These are phyloP conservation scores for Trametopsis cervina DNA, from an alignment of 768 basidiomycete species.

Conservation along the genomic window DNA sequence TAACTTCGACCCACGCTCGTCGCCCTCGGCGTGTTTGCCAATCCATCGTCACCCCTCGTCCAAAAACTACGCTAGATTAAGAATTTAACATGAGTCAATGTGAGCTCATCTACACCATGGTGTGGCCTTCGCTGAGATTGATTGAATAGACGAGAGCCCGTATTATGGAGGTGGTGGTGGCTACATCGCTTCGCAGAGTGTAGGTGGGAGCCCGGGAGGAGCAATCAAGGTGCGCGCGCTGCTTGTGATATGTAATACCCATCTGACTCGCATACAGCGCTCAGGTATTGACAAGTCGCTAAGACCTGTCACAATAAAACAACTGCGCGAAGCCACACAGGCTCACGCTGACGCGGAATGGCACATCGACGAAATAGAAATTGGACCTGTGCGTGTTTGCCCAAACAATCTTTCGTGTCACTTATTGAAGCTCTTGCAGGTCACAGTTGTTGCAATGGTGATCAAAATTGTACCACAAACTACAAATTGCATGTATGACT, in stretches of 20 bases:
- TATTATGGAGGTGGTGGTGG: constrained; percentile 30
- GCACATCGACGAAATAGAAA: constrained; percentile 70
- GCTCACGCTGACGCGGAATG: constrained; percentile 87
- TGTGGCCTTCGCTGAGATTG: not conserved
- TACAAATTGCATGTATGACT: constrained; percentile 72
- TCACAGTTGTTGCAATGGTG: constrained; percentile 72
- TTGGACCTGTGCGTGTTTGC: constrained; percentile 58
- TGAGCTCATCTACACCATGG: constrained; percentile 18
- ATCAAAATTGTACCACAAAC: constrained; percentile 58
- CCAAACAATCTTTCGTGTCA: not conserved
- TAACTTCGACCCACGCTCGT: not conserved
- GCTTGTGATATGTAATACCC: constrained; percentile 3
- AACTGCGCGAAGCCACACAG: constrained; percentile 72
- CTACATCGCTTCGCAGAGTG: constrained; percentile 52
- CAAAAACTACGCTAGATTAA: not conserved
- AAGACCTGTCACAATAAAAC: constrained; percentile 72
- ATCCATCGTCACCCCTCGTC: not conserved
- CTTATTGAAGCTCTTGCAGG: constrained; percentile 30
- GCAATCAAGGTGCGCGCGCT: constrained; percentile 29
- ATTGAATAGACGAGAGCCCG: constrained; percentile 1
- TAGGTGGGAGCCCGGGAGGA: constrained; percentile 55
- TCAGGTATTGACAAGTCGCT: constrained; percentile 32
- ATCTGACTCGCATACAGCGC: constrained; percentile 2
- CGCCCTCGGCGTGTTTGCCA: not conserved
- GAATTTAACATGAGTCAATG: constrained; percentile 37